Evolutionary conservation across 2,329 filamentous ascomycete species (phyloP), one percentile per base, ranked within the genome.

Genomic region (Phaeosphaeria sp.): DNA sequence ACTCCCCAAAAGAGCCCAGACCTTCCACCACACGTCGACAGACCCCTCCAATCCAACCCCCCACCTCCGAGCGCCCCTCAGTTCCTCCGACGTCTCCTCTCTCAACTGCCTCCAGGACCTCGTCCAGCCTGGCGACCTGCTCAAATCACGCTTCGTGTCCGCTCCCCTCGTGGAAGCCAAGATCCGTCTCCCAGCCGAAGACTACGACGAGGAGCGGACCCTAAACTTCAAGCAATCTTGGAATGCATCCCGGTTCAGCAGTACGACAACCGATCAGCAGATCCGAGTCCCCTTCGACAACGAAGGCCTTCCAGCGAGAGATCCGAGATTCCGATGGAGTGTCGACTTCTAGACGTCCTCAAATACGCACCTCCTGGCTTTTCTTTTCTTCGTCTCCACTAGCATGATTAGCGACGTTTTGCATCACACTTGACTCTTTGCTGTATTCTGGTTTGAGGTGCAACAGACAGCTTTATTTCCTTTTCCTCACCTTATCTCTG

Each of bases 301-400:
- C 59, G 69, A 53, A 49, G 74, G 71, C 43, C 69, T 60, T 52
- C 71, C 59, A 9, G 72, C 72, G 55, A 67, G 76, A 17, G 77
- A 80, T 59, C 74, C 76, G 1, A 66, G 67, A 42, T 69, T 78
- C 60, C 59, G 78, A 53, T 80, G 77, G 78, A 79, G 73, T 59
- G 78, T 81, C 50, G 79, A 81, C 55, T 76, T 80, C 52, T 81
- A 53, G 64, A 33, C n/a, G 6, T 22, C 39, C 4, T 25, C 15
- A 17, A 17, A 22, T 46, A 7, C 21, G 13, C 9, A 13, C 3
- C 21, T 7, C 44, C 13, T 25, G 21, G n/a, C 22, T 20, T 47
- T 47, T 47, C 21, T n/a, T n/a, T 39, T 17, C 13, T n/a, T 21
- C 7, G 36, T 36, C 25, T 49, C 15, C 27, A 56, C 25, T 20